A percentile compares a stretch with the other conserved stretches of the same genome.
phyloP scores from a whole-genome alignment of 1,284 basidiomycete genomes.

The Neotropicomus parvogracilis region DNA sequence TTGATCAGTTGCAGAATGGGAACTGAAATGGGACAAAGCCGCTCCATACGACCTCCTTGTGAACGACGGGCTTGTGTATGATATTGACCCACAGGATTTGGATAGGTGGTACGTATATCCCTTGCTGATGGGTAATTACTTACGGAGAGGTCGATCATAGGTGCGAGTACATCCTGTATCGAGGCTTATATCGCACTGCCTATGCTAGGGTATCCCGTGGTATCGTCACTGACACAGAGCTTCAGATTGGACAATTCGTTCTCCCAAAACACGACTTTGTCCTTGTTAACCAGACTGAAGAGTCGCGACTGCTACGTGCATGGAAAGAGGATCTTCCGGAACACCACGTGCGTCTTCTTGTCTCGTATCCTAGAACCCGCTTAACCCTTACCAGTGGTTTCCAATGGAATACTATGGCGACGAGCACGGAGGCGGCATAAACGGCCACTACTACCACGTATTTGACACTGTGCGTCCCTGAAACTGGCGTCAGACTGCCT shows the following conservation, averaged over 20 bases:
- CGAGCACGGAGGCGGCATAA: slow-evolving; percentile 50
- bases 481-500: not conserved
- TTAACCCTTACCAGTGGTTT: slow-evolving; percentile 56
- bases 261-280: slow-evolving; percentile 56
- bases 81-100: slow-evolving; percentile 68
- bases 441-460: slow-evolving; percentile 74
- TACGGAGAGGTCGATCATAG: slow-evolving; percentile 34
- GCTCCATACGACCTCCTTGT: slow-evolving; percentile 84
- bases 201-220: slow-evolving; percentile 71
- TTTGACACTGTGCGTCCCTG: slow-evolving; percentile 55
- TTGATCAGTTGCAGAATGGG: not conserved
- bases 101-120: slow-evolving; percentile 61
- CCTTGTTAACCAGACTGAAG: slow-evolving; percentile 56
- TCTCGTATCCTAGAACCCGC: not conserved
- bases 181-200: slow-evolving; percentile 76
- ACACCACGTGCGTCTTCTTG: slow-evolving; percentile 49
- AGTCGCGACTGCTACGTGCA: slow-evolving; percentile 64
- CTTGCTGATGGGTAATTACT: not conserved
- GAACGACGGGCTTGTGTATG: slow-evolving; percentile 66
- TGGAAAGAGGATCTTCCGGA: slow-evolving; percentile 64
- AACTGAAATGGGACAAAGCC: slow-evolving; percentile 42
- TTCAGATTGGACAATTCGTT: slow-evolving; percentile 80
- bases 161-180: slow-evolving; percentile 89
- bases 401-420: slow-evolving; percentile 65
- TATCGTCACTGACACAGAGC: slow-evolving; percentile 71